phyloP scores from a whole-genome alignment of 306 rosid species.

The Quercus robur region DNA sequence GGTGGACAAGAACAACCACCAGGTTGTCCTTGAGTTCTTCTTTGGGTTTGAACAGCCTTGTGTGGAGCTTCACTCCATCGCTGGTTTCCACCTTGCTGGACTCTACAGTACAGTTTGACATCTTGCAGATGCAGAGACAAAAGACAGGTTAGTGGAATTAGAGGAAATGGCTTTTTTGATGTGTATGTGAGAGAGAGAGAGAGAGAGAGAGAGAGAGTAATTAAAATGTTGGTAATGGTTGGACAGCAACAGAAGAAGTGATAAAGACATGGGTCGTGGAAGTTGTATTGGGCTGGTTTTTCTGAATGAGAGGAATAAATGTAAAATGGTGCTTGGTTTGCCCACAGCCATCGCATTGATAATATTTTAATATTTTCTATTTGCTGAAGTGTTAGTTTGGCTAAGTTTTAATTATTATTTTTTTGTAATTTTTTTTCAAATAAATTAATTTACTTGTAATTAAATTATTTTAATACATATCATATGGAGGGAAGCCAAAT shows the following conservation, averaged over 20 bases:
- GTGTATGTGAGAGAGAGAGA: background rate
- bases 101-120: constrained; percentile 56
- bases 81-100: constrained; percentile 52
- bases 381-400: no score
- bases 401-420: no score
- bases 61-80: constrained; percentile 69
- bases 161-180: background rate
- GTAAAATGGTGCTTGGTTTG: background rate
- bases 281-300: background rate
- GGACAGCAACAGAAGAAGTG: background rate
- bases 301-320: background rate
- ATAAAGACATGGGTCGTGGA: background rate
- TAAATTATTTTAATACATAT: no score
- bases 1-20: constrained; percentile 82
- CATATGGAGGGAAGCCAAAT: no score
- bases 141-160: background rate
- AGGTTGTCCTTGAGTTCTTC: constrained; percentile 23
- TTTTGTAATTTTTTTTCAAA: no score
- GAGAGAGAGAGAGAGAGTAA: background rate
- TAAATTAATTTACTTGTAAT: no score
- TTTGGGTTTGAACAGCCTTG: constrained; percentile 61
- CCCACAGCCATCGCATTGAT: background rate
- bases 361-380: no score
- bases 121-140: constrained; percentile 7
- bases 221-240: background rate